phyloP scores from a whole-genome alignment of 129 eudicot species.

The Helianthus annuus region DNA sequence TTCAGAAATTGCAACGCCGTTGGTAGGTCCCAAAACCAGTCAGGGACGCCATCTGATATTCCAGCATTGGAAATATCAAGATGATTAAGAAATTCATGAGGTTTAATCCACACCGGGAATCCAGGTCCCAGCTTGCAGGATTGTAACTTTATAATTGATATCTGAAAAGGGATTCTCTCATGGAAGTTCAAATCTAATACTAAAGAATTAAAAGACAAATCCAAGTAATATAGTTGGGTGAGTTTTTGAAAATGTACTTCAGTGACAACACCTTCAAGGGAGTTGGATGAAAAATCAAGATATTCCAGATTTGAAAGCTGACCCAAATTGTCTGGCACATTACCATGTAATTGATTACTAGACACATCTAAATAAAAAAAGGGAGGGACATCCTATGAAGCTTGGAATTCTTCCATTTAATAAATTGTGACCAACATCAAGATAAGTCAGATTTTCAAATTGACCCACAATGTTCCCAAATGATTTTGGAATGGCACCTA shows the following conservation, averaged over 20 bases:
- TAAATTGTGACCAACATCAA: slow-evolving; percentile 1
- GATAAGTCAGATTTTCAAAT: not conserved
- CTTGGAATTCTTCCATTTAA: slow-evolving; percentile 1
- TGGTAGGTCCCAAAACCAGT: slow-evolving; percentile 37
- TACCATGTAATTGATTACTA: slow-evolving; percentile 21
- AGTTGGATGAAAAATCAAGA: slow-evolving; percentile 25
- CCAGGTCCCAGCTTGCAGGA: slow-evolving; percentile 36
- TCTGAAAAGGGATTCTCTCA: slow-evolving; percentile 31
- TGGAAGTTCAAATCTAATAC: slow-evolving; percentile 2
- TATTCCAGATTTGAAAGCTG: slow-evolving; percentile 1
- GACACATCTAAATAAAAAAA: not conserved
- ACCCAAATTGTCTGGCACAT: not conserved
- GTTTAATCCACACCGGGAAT: slow-evolving; percentile 43
- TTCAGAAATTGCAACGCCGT: too few relatives aligned
- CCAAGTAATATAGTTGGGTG: not conserved
- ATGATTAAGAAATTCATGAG: not conserved
- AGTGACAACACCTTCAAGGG: slow-evolving; percentile 15
- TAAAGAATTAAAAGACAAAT: slow-evolving; percentile 12
- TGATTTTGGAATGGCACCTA: slow-evolving; percentile 8
- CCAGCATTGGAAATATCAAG: slow-evolving; percentile 42
- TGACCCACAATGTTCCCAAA: not conserved
- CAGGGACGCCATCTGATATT: slow-evolving; percentile 37
- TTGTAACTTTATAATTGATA: slow-evolving; percentile 11
- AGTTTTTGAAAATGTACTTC: slow-evolving; percentile 25
- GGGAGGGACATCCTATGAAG: slow-evolving; percentile 15